Conservation (phyloP, 495 filamentous ascomycete genomes). For the Parathielavia hyrcaniae region DNA sequence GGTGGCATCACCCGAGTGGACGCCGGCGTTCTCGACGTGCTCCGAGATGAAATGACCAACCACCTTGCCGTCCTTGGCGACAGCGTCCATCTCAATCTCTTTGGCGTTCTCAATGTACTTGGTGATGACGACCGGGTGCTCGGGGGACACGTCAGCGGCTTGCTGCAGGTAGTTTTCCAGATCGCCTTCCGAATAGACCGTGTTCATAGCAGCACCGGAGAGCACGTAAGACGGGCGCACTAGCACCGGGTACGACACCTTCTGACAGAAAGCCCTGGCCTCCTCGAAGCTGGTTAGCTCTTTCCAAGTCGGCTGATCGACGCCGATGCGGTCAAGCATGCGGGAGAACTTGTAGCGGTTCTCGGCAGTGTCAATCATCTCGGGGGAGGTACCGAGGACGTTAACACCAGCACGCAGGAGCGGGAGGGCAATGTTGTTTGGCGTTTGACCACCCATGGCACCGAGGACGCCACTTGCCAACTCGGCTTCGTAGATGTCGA, state of each 20-base stretch:
- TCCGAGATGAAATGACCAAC: conserved; percentile 92
- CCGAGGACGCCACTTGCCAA: conserved; percentile 84
- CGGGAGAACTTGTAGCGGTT: conserved; percentile 98
- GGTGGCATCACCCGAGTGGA: conserved; percentile 93
- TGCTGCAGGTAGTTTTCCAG: conserved; percentile 83
- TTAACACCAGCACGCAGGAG: conserved; percentile 83
- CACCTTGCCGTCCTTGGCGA: conserved; percentile 78
- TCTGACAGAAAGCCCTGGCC: conserved; percentile 73
- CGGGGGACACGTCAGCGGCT: conserved; percentile 83
- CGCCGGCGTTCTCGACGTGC: conserved; percentile 93
- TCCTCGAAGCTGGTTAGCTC: conserved; percentile 87
- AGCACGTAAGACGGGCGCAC: conserved; percentile 94
- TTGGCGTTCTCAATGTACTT: conserved; percentile 97
- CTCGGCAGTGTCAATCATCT: conserved; percentile 98
- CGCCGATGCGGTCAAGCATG: conserved; percentile 90
- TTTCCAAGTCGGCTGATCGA: conserved; percentile 97
- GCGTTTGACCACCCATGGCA: conserved; percentile 96
- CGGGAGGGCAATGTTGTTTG: conserved; percentile 94
- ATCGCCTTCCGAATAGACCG: conserved; percentile 82
- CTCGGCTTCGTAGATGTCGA: conserved; percentile 94
- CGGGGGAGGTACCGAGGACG: conserved; percentile 89
- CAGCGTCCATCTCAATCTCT: conserved; percentile 96
- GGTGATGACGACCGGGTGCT: conserved; percentile 96
- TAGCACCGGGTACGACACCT: conserved; percentile 84
- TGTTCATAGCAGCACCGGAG: conserved; percentile 96